Conservation (phyloP, 2,329 filamentous ascomycete genomes). For the Penicillium glabrum region DNA sequence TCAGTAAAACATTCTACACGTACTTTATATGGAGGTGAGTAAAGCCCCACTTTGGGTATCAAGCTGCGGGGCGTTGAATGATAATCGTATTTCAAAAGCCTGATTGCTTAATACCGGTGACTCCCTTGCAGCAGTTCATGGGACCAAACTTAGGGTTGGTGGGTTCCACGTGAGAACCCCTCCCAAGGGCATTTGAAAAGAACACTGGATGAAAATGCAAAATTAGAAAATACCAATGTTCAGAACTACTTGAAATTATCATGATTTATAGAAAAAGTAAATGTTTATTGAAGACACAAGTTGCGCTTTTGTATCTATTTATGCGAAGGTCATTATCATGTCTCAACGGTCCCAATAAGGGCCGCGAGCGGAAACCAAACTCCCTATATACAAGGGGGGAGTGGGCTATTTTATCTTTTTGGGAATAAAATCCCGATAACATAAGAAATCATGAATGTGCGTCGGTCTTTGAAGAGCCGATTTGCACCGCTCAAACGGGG, state of each 20-base stretch:
- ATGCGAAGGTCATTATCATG: constrained; percentile 22
- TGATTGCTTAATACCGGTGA: background rate
- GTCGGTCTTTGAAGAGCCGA: background rate
- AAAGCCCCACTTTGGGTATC: background rate
- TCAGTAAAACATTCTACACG: background rate
- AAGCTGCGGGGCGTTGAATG: background rate
- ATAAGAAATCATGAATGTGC: constrained; percentile 4
- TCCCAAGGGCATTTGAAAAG: background rate
- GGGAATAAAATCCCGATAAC: background rate
- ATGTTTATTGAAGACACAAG: background rate
- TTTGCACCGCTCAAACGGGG: background rate
- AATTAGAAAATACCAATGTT: background rate
- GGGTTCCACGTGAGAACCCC: background rate
- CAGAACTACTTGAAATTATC: background rate
- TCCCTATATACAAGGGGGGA: constrained; percentile 16
- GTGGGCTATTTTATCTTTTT: constrained; percentile 4
- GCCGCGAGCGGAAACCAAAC: constrained; percentile 6
- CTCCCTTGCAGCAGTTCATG: background rate
- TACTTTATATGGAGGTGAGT: background rate
- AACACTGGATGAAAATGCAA: background rate
- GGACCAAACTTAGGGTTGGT: background rate
- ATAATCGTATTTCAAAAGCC: background rate
- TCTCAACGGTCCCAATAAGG: background rate
- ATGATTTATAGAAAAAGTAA: background rate
- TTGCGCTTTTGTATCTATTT: constrained; percentile 9